Evolutionary conservation across 352 stramenopile genomes (phyloP).

Genomic region (Phytophthora constricta): DNA sequence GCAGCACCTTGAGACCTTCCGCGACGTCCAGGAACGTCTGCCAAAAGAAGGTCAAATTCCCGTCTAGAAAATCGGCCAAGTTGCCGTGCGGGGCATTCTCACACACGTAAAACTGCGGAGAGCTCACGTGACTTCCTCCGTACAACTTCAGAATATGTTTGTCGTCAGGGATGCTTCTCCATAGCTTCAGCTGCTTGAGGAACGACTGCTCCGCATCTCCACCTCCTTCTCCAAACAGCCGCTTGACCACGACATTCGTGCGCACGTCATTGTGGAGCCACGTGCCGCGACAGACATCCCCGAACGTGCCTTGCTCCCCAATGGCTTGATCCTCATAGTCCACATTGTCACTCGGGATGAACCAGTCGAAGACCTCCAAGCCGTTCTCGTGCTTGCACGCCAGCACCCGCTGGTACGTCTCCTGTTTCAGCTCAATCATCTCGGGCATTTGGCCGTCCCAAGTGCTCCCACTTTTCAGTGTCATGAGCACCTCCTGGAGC

Average conservation of each 20-base stretch:
- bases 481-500: slow-evolving; percentile 30
- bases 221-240: slow-evolving; percentile 3
- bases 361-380: slow-evolving; percentile 29
- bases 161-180: slow-evolving; percentile 29
- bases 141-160: slow-evolving; percentile 46
- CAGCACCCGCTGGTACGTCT: slow-evolving; percentile 16
- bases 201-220: slow-evolving; percentile 21
- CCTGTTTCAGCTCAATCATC: slow-evolving; percentile 22
- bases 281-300: slow-evolving; percentile 12
- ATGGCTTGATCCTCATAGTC: slow-evolving; percentile 21
- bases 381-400: slow-evolving; percentile 7
- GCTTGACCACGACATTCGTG: slow-evolving; percentile 26
- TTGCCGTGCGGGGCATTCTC: slow-evolving; percentile 38
- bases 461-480: slow-evolving; percentile 16
- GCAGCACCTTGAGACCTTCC: slow-evolving; percentile 58
- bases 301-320: slow-evolving; percentile 18
- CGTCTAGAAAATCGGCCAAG: slow-evolving; percentile 22
- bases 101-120: slow-evolving; percentile 38
- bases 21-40: slow-evolving; percentile 24
- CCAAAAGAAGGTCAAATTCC: slow-evolving; percentile 21
- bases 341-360: slow-evolving; percentile 31
- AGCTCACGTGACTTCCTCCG: slow-evolving; percentile 41
- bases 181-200: slow-evolving; percentile 43
- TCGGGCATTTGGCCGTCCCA: slow-evolving; percentile 8
- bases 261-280: slow-evolving; percentile 24